A percentile compares a stretch with the other conserved stretches of the same genome.
phyloP scores from a whole-genome alignment of 192 early-diverging fungal genomes.

The Gryganskiella cystojenkinii region DNA sequence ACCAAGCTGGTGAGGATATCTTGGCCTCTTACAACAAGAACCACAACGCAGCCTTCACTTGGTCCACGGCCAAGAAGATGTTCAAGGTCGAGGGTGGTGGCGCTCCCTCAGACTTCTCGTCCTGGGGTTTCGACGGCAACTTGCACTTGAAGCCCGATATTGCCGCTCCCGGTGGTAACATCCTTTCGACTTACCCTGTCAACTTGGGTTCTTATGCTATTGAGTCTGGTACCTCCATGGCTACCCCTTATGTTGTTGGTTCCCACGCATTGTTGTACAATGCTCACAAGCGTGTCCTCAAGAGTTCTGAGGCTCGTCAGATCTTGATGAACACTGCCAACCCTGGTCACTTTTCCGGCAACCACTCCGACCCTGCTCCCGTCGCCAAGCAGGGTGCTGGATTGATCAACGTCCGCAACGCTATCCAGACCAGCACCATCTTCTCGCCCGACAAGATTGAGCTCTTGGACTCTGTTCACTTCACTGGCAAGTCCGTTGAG shows the following conservation, averaged over 20 bases:
- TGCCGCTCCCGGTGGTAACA: slow-evolving; percentile 74
- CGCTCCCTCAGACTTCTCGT: slow-evolving; percentile 66
- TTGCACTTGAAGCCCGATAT: slow-evolving; percentile 69
- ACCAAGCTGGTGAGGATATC: slow-evolving; percentile 46
- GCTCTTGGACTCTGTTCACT: slow-evolving; percentile 60
- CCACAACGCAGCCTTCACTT: slow-evolving; percentile 12
- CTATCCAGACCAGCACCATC: slow-evolving; percentile 61
- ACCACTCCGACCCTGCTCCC: slow-evolving; percentile 5
- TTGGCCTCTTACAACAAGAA: slow-evolving; percentile 29
- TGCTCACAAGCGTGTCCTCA: slow-evolving; percentile 57
- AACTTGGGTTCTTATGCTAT: slow-evolving; percentile 53
- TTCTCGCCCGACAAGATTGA: slow-evolving; percentile 68
- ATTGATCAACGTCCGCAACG: slow-evolving; percentile 74
- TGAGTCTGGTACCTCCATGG: slow-evolving; percentile 86
- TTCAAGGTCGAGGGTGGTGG: slow-evolving; percentile 50
- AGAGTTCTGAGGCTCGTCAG: slow-evolving; percentile 17
- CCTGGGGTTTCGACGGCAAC: slow-evolving; percentile 73
- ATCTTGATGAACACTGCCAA: slow-evolving; percentile 44
- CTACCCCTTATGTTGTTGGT: slow-evolving; percentile 80
- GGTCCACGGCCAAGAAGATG: background rate
- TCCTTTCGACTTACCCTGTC: slow-evolving; percentile 69
- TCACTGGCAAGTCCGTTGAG: slow-evolving; percentile 44
- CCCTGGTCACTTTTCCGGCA: slow-evolving; percentile 5
- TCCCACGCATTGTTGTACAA: slow-evolving; percentile 72
- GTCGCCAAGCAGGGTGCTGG: slow-evolving; percentile 77